Evolutionary conservation across 2,329 filamentous ascomycete species (phyloP).

Genomic region (Penicillium sp.): DNA sequence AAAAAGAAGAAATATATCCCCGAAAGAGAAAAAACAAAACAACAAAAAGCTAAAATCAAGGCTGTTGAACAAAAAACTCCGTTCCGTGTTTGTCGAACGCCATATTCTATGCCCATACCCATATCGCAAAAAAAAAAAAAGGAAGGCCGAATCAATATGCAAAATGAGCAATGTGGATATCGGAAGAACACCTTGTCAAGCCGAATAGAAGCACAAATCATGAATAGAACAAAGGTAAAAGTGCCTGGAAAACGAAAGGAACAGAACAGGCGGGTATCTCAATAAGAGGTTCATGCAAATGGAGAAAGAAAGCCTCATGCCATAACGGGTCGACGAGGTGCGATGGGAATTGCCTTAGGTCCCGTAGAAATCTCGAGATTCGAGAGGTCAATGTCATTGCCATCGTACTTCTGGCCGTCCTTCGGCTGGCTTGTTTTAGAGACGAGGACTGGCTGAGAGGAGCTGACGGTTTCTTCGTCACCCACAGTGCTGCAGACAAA

Average conservation of each 20-base stretch:
- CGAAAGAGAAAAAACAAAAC: neutral
- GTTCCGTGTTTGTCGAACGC: constrained; percentile 24
- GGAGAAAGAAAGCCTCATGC: constrained; percentile 27
- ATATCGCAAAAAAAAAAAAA: constrained; percentile 10
- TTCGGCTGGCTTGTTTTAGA: constrained; percentile 20
- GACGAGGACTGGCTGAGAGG: constrained; percentile 28
- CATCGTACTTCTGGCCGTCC: constrained; percentile 26
- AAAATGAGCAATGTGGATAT: constrained; percentile 4
- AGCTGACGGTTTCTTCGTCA: constrained; percentile 26
- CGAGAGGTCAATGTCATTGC: constrained; percentile 34
- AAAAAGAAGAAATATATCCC: constrained; percentile 7
- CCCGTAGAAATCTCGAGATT: constrained; percentile 35
- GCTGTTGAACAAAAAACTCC: constrained; percentile 19
- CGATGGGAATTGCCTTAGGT: constrained; percentile 41
- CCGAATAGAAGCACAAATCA: constrained; percentile 1
- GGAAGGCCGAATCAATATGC: constrained; percentile 9
- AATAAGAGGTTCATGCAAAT: constrained; percentile 15
- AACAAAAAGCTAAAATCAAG: neutral
- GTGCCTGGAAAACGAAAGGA: constrained; percentile 16
- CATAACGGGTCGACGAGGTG: constrained; percentile 36
- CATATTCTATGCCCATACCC: constrained; percentile 26
- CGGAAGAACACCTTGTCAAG: constrained; percentile 6
- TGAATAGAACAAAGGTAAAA: constrained; percentile 10
- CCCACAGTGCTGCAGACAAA: constrained; percentile 42
- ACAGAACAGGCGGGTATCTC: constrained; percentile 17